Base-by-base conservation (phyloP, 2,329 filamentous ascomycete genomes). In the Trichoderma sp. region DNA sequence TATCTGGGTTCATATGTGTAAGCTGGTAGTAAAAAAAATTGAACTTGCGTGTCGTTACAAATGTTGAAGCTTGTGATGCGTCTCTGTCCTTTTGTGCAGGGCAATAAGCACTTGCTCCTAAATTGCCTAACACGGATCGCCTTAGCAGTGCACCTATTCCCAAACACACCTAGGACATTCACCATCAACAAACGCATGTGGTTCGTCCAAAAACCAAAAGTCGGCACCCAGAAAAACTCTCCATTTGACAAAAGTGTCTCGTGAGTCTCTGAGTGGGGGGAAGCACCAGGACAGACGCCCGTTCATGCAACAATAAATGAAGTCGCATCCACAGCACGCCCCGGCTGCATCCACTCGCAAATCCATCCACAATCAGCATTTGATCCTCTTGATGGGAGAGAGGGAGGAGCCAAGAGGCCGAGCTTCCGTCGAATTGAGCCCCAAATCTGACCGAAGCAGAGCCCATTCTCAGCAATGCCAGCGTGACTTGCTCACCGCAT, bases 261-360 rank as follows among this genome's bases (percentile, higher is more conserved):
- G 66, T 60, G 53, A 71, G 68, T 21, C 31, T 41, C 18, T 24
- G 33, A 27, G 53, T 33, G 33, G 53, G 33, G 38, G 14, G 38
- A 11, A 35, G 29, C 29, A 31, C 16, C 65, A 50, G 45, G 35
- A 33, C 68, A 35, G 38, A 65, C 69, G 60, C 69, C 38, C 45
- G 60, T 65, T 65, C 69, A 73, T 65, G 60, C 69, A 73, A 56
- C 29, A n/a, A 50, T 38, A 73, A 65, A 65, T 65, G 59, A 56
- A 73, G 38, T 33, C 53, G 67, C 53, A 71, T 71, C 67, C 67
- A 71, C 67, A 35, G 29, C 18, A 6, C 59, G 41, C 62, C 68
- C 50, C 50, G 11, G 45, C 38, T 12, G 35, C 12, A 31, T 50
- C 21, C 38, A 29, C 31, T 50, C 16, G 41, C 35, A 18, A n/a